These are phyloP conservation scores for Aspergillus amoenus DNA, from an alignment of 2,329 filamentous ascomycete genomes.

Conservation along the genomic window DNA sequence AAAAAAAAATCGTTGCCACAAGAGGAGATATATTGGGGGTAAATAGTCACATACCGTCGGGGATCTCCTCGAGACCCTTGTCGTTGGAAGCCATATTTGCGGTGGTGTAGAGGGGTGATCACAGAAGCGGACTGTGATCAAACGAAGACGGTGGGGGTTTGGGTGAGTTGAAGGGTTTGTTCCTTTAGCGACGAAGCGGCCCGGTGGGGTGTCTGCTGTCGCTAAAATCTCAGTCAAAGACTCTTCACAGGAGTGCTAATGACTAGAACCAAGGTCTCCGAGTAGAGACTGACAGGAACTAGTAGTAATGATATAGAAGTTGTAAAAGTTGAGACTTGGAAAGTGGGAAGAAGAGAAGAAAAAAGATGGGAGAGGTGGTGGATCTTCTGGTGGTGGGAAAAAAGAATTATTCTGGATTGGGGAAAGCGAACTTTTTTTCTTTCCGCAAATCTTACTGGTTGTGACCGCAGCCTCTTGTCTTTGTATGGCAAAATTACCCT, in stretches of 20 bases:
- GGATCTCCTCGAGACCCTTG: slow-evolving; percentile 97
- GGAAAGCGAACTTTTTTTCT: slow-evolving; percentile 19
- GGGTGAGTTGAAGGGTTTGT: slow-evolving; percentile 28
- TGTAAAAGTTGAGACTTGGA: slow-evolving; percentile 25
- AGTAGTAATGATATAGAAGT: slow-evolving; percentile 20
- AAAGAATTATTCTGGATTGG: slow-evolving; percentile 19
- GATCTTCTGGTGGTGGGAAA: slow-evolving; percentile 19
- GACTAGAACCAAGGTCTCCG: slow-evolving; percentile 40
- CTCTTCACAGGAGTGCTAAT: slow-evolving; percentile 14
- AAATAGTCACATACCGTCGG: slow-evolving; percentile 71
- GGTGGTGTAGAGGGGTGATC: slow-evolving; percentile 55
- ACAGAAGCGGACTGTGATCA: slow-evolving; percentile 79
- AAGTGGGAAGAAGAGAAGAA: slow-evolving; percentile 16
- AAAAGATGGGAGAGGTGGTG: slow-evolving; percentile 14
- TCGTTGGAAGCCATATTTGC: slow-evolving; percentile 95
- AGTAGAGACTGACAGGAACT: slow-evolving; percentile 34
- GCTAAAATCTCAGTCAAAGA: slow-evolving; percentile 21
- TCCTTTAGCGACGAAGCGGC: slow-evolving; percentile 35
- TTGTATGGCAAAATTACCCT: slow-evolving; percentile 24
- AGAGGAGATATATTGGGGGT: slow-evolving; percentile 8
- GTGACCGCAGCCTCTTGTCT: slow-evolving; percentile 9
- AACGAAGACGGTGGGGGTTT: slow-evolving; percentile 26
- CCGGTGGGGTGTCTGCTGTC: slow-evolving; percentile 28
- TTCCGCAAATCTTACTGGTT: slow-evolving; percentile 14
- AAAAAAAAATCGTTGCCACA: slow-evolving; percentile 4